These are phyloP conservation scores for Apiotrichum gamsii DNA, from an alignment of 1,284 basidiomycete genomes.

Conservation along the genomic window DNA sequence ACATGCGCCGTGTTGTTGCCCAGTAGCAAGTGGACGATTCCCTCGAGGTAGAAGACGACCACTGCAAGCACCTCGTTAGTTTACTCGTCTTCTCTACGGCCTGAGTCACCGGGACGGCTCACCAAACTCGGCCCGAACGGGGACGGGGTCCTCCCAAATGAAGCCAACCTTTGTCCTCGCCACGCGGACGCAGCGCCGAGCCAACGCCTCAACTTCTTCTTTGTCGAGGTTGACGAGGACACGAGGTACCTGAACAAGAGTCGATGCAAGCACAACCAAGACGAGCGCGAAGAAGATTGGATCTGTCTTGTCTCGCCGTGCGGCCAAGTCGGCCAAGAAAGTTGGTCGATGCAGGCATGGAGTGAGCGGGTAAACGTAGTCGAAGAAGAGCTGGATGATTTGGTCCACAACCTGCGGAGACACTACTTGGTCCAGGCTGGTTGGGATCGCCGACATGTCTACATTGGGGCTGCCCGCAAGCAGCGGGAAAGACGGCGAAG, in stretches of 20 bases:
- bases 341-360: constrained; percentile 41
- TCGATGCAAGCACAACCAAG: constrained; percentile 34
- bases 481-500: constrained; percentile 7
- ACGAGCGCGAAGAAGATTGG: constrained; percentile 33
- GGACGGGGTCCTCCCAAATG: constrained; percentile 30
- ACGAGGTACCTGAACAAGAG: constrained; percentile 37
- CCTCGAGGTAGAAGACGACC: constrained; percentile 25
- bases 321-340: constrained; percentile 32
- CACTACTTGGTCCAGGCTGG: constrained; percentile 34
- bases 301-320: constrained; percentile 30
- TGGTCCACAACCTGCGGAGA: constrained; percentile 26
- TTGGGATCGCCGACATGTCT: constrained; percentile 13
- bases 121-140: constrained; percentile 16
- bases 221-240: constrained; percentile 37
- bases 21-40: constrained; percentile 37
- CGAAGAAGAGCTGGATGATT: constrained; percentile 40
- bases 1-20: constrained; percentile 43
- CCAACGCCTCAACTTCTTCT: constrained; percentile 32
- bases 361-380: constrained; percentile 39
- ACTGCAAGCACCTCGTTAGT: constrained; percentile 6
- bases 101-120: not conserved
- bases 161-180: constrained; percentile 29
- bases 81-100: too few species aligned
- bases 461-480: constrained; percentile 6
- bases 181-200: constrained; percentile 27